Base-by-base conservation (phyloP, 1,284 basidiomycete genomes). In the Calocybe gambosa region DNA sequence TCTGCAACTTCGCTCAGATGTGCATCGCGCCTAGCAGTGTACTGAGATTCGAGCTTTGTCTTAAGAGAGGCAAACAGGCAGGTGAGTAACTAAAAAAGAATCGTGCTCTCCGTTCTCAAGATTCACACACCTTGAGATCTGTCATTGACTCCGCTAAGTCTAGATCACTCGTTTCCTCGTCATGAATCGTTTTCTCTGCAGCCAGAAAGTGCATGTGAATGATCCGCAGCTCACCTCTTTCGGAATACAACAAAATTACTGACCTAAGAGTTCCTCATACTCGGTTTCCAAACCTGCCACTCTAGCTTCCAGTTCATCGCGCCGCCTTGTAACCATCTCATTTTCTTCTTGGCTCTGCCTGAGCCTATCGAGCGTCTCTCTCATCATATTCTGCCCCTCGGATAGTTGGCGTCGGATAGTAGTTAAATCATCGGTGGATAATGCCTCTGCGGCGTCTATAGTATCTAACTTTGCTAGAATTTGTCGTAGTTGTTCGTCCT, bases 191-290 rank as follows among this genome's bases (percentile, higher is more conserved):
- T 69, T 89, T 90, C 71, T 91, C 88, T 89, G 65, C 53, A 33
- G 46, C 28, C 42, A 19, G 37, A 52, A 55, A 46, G 33, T 42
- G 37, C 45, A 31, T 29, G 23, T 15, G 19, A 38, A 28, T 15
- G 37, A 50, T 53, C 10, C 47, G 37, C 45, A 28, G 46, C 49
- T 43, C 29, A 21, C 50, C 37, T 40, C 35, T 36, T 31, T 7
- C 33, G 31, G 28, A 39, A 38, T 12, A 4, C 18, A 20, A 38
- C 16, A 31, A 39, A 46, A n/a, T 20, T 39, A 55, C 55, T 48
- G 43, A 90, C 90, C 93, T 23, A 99, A 76, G 29, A 99, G 74
- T 67, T 98, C 94, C 65, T 99, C 96, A 60, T 97, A 98, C 61
- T 97, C 94, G 4, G 86, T 75, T 68, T 98, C 93, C 43, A 98